Base-by-base conservation (phyloP, 495 filamentous ascomycete species). In the Geopyxis carbonaria region DNA sequence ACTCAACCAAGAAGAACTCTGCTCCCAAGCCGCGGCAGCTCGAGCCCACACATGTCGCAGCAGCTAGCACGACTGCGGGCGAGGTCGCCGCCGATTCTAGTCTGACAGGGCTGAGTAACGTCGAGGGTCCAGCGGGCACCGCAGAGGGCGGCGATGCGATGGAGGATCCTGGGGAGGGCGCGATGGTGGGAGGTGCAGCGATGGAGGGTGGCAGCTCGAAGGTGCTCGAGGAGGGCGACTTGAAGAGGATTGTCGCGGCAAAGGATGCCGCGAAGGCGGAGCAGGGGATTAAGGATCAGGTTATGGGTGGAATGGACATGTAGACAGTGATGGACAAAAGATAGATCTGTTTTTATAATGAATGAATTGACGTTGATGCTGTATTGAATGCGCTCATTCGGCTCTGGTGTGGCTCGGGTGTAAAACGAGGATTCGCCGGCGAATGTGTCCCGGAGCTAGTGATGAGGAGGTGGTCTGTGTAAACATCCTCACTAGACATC, bases 1-100 rank as follows among this genome's bases (percentile, higher is more conserved):
- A 69, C 36, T 66, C 75, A 28, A 75, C 75, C 44, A 60, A 58
- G 27, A 54, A 54, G 27, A 56, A 60, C 43, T 34, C 16, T 9
- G 56, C 53, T 11, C n/a, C 22, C 24, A 39, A n/a, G n/a, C n/a
- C n/a, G n/a, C n/a, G n/a, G n/a, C n/a, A n/a, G n/a, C n/a, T n/a
- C n/a, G n/a, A n/a, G n/a, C n/a, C n/a, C n/a, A 61, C 59, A 46
- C 59, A 23, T 32, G 51, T 61, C 31, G 45, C 38, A 2, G 53
- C 61, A 41, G 44, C 58, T 32, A 43, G 47, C 15, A 58, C 47
- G 16, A 44, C 51, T 3, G 45, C 51, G 11, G 43, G 45, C 5
- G 50, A n/a, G n/a, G n/a, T n/a, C 38, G n/a, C n/a, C n/a, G n/a
- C n/a, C n/a, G n/a, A n/a, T n/a, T n/a, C n/a, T n/a, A n/a, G n/a